Conservation (phyloP, 805 yeast genomes). For the Saccharomycopsis capsularis region DNA sequence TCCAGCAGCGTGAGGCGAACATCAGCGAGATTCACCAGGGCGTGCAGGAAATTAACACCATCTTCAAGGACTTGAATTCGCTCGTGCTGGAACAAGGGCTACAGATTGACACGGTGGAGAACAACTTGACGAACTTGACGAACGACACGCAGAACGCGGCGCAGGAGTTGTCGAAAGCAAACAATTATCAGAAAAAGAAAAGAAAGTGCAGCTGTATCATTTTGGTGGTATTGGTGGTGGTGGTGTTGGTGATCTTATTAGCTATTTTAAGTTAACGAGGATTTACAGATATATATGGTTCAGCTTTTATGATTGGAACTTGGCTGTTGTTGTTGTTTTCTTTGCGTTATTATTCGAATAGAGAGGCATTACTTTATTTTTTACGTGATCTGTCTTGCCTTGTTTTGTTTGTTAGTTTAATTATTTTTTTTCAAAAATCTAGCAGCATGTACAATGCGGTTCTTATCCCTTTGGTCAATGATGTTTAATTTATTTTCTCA, state of each 20-base stretch:
- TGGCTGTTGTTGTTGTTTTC: too few relatives aligned
- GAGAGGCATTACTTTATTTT: too few relatives aligned
- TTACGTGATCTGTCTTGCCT: too few relatives aligned
- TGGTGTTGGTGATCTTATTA: conserved; percentile 51
- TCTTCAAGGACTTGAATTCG: conserved; percentile 72
- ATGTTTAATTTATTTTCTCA: too few relatives aligned
- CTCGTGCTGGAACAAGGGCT: conserved; percentile 80
- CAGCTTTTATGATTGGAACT: too few relatives aligned
- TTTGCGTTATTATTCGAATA: too few relatives aligned
- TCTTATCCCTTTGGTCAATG: too few relatives aligned
- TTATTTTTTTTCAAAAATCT: too few relatives aligned
- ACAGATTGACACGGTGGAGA: conserved; percentile 78
- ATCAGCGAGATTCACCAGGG: conserved; percentile 69
- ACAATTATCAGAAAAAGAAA: conserved; percentile 61
- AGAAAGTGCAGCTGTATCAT: conserved; percentile 70
- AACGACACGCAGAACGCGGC: conserved; percentile 64
- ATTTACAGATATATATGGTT: too few relatives aligned
- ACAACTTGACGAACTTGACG: conserved; percentile 58
- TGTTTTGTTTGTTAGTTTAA: too few relatives aligned
- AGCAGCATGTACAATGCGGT: too few relatives aligned
- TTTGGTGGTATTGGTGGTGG: conserved; percentile 48
- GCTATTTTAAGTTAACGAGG: conserved; percentile 34
- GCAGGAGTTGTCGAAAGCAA: conserved; percentile 64
- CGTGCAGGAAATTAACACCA: conserved; percentile 76
- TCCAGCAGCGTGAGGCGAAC: conserved; percentile 69